These are phyloP conservation scores for Ballota nigra DNA, from an alignment of 257 asterid species.

Conservation along the genomic window DNA sequence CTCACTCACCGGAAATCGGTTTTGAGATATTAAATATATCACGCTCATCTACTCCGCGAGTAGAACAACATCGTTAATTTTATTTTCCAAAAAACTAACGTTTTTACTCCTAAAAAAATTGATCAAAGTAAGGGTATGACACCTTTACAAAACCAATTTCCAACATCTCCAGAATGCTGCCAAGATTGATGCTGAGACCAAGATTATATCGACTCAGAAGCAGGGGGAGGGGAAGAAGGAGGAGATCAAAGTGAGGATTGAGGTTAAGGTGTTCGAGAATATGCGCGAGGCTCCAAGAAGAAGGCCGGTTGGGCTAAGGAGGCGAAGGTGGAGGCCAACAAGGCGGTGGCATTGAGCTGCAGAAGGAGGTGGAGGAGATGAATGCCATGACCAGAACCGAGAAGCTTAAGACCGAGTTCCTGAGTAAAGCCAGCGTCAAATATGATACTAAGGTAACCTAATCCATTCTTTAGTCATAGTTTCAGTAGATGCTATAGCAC, in stretches of 20 bases:
- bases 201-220: constrained; percentile 48
- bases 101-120: no score
- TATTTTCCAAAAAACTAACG: no score
- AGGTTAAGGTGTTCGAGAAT: constrained; percentile 54
- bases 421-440: constrained; percentile 59
- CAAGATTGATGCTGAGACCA: constrained; percentile 63
- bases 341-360: constrained; percentile 60
- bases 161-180: constrained; percentile 59
- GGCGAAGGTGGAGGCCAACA: constrained; percentile 55
- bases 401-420: constrained; percentile 58
- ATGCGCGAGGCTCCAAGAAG: constrained; percentile 58
- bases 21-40: no score
- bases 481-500: background rate
- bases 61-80: no score
- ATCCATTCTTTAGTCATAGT: background rate
- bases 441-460: constrained; percentile 59
- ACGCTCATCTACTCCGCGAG: no score
- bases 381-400: constrained; percentile 49
- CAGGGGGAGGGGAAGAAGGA: constrained; percentile 59
- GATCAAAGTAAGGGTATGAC: no score
- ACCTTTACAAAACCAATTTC: no score
- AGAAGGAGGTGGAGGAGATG: constrained; percentile 58
- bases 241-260: constrained; percentile 48
- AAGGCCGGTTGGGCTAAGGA: constrained; percentile 64
- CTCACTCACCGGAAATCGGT: no score